These are phyloP conservation scores for Karstenula rhodostoma DNA, from an alignment of 2,329 filamentous ascomycete genomes.

Conservation along the genomic window DNA sequence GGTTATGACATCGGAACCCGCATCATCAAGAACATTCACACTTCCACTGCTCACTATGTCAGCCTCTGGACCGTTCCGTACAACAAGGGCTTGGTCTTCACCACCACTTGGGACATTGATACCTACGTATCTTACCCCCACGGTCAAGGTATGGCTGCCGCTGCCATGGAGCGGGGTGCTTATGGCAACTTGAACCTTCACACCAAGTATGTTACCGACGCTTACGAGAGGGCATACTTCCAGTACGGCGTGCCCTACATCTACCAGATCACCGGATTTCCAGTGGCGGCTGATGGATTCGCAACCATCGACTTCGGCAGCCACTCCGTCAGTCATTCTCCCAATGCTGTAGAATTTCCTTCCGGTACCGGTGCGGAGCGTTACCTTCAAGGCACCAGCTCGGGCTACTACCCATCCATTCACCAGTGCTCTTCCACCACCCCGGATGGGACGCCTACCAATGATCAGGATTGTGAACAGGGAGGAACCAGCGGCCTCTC, in stretches of 20 bases:
- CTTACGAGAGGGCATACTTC: conserved; percentile 17
- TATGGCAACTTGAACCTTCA: conserved; percentile 16
- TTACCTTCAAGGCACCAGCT: conserved; percentile 1
- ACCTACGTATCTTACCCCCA: conserved; percentile 18
- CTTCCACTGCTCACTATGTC: conserved; percentile 11
- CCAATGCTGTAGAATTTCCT: conserved; percentile 16
- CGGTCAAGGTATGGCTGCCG: conserved; percentile 16
- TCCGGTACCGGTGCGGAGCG: conserved; percentile 9
- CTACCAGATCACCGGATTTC: conserved; percentile 16
- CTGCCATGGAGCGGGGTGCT: conserved; percentile 15
- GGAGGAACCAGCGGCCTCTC: conserved; percentile 18
- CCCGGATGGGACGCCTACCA: conserved; percentile 10
- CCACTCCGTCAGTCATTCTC: conserved; percentile 17
- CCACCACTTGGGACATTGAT: conserved; percentile 18
- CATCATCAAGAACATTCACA: conserved; percentile 16
- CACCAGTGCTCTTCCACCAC: conserved; percentile 5
- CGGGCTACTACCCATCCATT: conserved; percentile 11
- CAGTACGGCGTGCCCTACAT: conserved; percentile 18
- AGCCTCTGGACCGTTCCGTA: conserved; percentile 18
- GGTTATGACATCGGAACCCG: conserved; percentile 16
- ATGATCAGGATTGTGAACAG: conserved; percentile 8
- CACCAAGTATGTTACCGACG: conserved; percentile 16
- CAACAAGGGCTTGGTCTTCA: conserved; percentile 17
- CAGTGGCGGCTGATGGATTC: conserved; percentile 10
- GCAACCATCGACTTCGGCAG: conserved; percentile 17